Percentiles rank a stretch among this genome's conserved stretches.
phyloP scores from a whole-genome alignment of 352 stramenopile genomes.

The Globisporangium apiculatum region DNA sequence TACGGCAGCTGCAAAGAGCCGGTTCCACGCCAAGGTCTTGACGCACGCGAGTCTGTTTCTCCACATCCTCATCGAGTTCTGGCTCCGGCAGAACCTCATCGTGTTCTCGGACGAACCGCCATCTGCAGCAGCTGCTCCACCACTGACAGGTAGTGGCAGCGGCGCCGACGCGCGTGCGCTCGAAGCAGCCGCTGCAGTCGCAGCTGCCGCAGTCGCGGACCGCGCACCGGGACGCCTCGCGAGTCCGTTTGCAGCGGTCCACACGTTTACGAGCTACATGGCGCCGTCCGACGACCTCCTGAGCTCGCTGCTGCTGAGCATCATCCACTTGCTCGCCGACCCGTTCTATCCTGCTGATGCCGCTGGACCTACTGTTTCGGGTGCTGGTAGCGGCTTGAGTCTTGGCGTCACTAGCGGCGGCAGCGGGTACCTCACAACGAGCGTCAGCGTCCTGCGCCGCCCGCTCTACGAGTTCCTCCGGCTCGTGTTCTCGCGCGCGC shows the following conservation, averaged over 20 bases:
- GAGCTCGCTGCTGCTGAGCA: slow-evolving; percentile 68
- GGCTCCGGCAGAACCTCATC: slow-evolving; percentile 86
- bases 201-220: slow-evolving; percentile 4
- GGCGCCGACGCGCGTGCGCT: background rate
- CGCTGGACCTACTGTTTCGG: slow-evolving; percentile 5
- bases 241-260: slow-evolving; percentile 66
- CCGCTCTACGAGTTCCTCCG: slow-evolving; percentile 82
- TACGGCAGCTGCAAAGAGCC: slow-evolving; percentile 45
- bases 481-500: slow-evolving; percentile 73
- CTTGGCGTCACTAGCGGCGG: slow-evolving; percentile 27
- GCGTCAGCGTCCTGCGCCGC: slow-evolving; percentile 56
- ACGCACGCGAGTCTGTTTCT: slow-evolving; percentile 80
- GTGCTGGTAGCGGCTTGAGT: slow-evolving; percentile 13
- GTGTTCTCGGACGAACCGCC: slow-evolving; percentile 62
- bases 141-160: background rate
- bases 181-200: background rate
- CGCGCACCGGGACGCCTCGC: slow-evolving; percentile 25
- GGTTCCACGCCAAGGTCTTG: slow-evolving; percentile 70
- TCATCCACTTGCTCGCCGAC: slow-evolving; percentile 79
- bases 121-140: slow-evolving; percentile 9
- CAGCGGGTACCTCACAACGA: slow-evolving; percentile 64
- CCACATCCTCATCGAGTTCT: slow-evolving; percentile 83
- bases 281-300: slow-evolving; percentile 78
- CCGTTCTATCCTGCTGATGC: slow-evolving; percentile 59
- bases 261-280: slow-evolving; percentile 82